Base-by-base conservation (phyloP, 768 basidiomycete genomes). In the Termitomyces sp. region DNA sequence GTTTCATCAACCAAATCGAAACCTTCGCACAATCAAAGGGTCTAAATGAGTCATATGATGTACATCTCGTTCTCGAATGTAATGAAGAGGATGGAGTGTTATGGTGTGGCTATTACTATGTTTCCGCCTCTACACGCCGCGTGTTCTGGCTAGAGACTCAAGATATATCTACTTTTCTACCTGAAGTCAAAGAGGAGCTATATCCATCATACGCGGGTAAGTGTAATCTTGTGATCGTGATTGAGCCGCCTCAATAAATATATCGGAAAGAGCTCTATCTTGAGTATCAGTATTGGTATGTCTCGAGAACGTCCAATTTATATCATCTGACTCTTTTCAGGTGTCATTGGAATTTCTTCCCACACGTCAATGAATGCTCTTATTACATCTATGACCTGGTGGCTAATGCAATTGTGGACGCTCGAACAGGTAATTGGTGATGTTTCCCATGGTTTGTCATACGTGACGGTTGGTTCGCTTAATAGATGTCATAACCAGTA, bases 71-170 rank as follows among this genome's bases (percentile, higher is more conserved):
- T n/a, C 50, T 57, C 7, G 56, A 57, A 31, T 46, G 49, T 31
- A 37, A 35, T 19, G 28, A 38, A n/a, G 42, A 31, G 10, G 50
- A 52, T 5, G 50, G 28, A n/a, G 14, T 8, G 14, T 43, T 10
- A 15, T 46, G 48, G 50, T 57, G 56, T 23, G 56, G 56, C 11
- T 57, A 57, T 38, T 57, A 57, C 17, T 57, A 52, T 44, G 56
- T 35, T 28, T 38, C 44, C n/a, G 28, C 48, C 21, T 57, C 50
- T 21, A 21, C 41, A 7, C 40, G 41, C 11, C 35, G 28, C n/a
- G 26, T 51, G 2, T 57, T 40, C 40, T 57, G 56, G 50, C 50
- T 57, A 17, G 56, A 57, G 49, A 12, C 1, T 4, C 46, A 35
- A 21, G 48, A 57, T 23, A 37, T 57, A 21, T 46, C 35, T 9